Evolutionary conservation across 2,329 filamentous ascomycete species (phyloP).

Genomic region (Exophiala sp.): DNA sequence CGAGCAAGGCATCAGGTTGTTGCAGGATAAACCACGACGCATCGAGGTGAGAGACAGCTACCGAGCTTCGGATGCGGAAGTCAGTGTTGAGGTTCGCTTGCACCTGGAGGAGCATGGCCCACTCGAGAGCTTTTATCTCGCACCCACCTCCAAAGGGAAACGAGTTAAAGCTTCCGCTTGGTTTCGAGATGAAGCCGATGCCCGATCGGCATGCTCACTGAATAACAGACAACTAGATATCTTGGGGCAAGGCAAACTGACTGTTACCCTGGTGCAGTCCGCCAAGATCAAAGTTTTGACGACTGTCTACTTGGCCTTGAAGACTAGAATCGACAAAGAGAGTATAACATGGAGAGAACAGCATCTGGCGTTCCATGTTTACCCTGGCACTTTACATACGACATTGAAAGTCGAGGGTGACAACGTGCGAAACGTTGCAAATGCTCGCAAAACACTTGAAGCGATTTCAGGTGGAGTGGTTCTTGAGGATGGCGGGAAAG

Average conservation of each 20-base stretch:
- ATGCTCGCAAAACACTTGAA: conserved; percentile 5
- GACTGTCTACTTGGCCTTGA: conserved; percentile 34
- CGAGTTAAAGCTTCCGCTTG: conserved; percentile 38
- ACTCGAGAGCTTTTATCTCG: conserved; percentile 35
- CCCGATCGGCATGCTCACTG: conserved; percentile 34
- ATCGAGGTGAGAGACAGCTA: conserved; percentile 24
- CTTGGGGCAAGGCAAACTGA: conserved; percentile 33
- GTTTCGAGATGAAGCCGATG: conserved; percentile 38
- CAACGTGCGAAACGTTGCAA: background rate
- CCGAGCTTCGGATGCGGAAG: conserved; percentile 14
- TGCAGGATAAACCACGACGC: conserved; percentile 19
- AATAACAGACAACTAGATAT: conserved; percentile 33
- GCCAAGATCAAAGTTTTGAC: conserved; percentile 38
- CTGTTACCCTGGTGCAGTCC: conserved; percentile 35
- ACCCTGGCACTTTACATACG: conserved; percentile 18
- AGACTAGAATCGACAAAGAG: conserved; percentile 30
- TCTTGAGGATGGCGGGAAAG: conserved; percentile 2
- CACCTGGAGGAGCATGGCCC: conserved; percentile 32
- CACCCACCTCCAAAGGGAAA: conserved; percentile 29
- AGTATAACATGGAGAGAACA: conserved; percentile 32
- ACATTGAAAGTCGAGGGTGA: conserved; percentile 39
- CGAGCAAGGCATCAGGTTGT: conserved; percentile 10
- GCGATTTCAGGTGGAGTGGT: conserved; percentile 7
- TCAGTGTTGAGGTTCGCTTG: conserved; percentile 22
- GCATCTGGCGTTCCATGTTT: conserved; percentile 28